Evolutionary conservation across 306 rosid genomes (phyloP), one percentile per base, ranked within the genome.

Genomic region (Myrica gale): DNA sequence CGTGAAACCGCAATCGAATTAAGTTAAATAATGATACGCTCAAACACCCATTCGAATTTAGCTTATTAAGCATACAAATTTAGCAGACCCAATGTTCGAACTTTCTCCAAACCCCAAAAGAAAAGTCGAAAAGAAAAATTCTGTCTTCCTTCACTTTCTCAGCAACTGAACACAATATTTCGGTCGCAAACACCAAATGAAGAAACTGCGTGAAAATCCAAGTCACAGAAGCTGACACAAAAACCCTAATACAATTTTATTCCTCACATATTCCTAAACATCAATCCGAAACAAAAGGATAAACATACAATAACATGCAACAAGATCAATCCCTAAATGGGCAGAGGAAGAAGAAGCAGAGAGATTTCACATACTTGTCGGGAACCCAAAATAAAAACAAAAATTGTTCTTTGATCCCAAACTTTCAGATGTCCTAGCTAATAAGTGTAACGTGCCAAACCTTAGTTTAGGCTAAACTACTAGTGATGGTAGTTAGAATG

Each of bases 231-330:
- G 70, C 50, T 42, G 70, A 42, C 7, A 42, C 26, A 66, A 7
- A 66, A 66, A 66, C 70, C 70, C 70, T 66, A 42, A 42, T 41
- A 5, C 19, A 66, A 66, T 17, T n/a, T 63, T 62, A 12, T 37
- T 9, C 46, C 39, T 39, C 15, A 63, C 39, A 39, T 9, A 16
- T 17, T 17, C 15, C 4, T 43, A n/a, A 41, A n/a, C 50, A 66
- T 15, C 70, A 66, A 66, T 17, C 26, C 41, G 70, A 42, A 9
- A 66, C 70, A n/a, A 66, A 42, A 42, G 15, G 20, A 66, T 16
- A n/a, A 19, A 17, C 20, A 43, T 4, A 41, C 17, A 66, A 42
- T 9, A 65, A 17, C 50, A 17, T 17, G 13, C 70, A 65, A 17
- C 7, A 42, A 17, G 70, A 66, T 66, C 70, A 42, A 66, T 42